Evolutionary conservation across 108 stramenopile genomes (phyloP), one percentile per base, ranked within the genome.

Genomic region (Stephanodiscus triporus): DNA sequence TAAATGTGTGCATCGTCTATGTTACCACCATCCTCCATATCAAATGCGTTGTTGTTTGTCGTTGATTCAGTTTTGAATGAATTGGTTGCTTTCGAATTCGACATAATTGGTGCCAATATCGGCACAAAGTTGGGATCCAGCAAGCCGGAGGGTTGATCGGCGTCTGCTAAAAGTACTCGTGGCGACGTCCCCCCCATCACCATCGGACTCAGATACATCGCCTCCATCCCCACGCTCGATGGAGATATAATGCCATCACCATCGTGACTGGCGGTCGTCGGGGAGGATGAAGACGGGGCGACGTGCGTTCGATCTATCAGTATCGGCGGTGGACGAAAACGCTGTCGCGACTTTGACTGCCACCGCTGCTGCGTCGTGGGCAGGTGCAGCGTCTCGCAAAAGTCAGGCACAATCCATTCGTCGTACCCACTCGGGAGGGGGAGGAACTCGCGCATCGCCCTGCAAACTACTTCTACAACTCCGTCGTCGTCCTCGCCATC

Each of bases 321-420:
- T 20, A 68, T 73, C 17, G 81, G 81, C 22, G 32, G 60, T 61
- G 26, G 55, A 0, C 70, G 75, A 29, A 14, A 59, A 32, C 36
- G 11, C 29, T 13, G 51, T 61, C 48, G 29, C 7, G 58, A 62
- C 29, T 24, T n/a, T n/a, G n/a, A n/a, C n/a, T n/a, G 53, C 13
- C 37, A 11, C n/a, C 45, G 53, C 11, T 16, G 47, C 37, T 30
- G 48, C 22, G 8, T 67, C 24, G 20, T 56, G 74, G 88, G 88
- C 57, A 91, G 71, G 43, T 73, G 69, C 5, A 91, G 27, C 1
- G 27, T 58, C 22, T 73, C 74, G 49, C 79, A 90, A 43, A 83
- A 70, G 11, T 86, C 77, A 6, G 93, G 93, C 48, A 91, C 81
- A 14, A 77, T 63, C 93, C 93, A 94, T 70, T 90, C 88, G 42